Base-by-base conservation (phyloP, 139 green algal species). In the Closterium sp. region DNA sequence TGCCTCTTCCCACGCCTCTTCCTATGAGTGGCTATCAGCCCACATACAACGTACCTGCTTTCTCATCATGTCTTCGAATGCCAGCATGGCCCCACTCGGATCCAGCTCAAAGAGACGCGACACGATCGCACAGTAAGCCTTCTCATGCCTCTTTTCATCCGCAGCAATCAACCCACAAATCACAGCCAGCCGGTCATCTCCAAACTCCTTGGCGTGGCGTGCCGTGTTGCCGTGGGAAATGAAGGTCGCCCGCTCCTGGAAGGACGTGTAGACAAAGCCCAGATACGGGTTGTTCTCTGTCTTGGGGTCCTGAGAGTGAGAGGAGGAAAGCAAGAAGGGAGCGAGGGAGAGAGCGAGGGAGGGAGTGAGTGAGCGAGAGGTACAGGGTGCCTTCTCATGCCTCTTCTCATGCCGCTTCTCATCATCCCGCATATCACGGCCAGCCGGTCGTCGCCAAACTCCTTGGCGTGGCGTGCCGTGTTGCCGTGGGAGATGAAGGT, bases 211-310 rank as follows among this genome's bases (percentile, higher is more conserved):
- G 1, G 98, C 98, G 92, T 98, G 96, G 50, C 96, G 94, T 0
- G 97, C 98, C 4, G 98, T 99, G 96, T 99, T 98, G 89, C 98
- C 98, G 94, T 99, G 98, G 10, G 96, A 98, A 90, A 99, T 95
- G 96, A 99, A 99, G 86, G 98, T 99, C 22, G 98, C 98, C 17
- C 95, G 92, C 94, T 96, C 95, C 85, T 96, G 93, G 97, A 99
- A 99, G 28, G 97, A 98, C 1, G 98, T 99, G 97, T 99, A 99
- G 70, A 98, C 95, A 93, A 99, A 99, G 91, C 98, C 98, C 17
- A 99, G 94, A 96, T 99, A 99, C 10, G 98, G 97, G 96, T 99
- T 99, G 97, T 99, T 99, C 94, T 99, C 98, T 4, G 94, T 96
- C 91, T 96, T 96, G 29, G 95, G 95, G 92, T 96, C 93, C 92